Base-by-base conservation (phyloP, 106 monocot genomes). In the Acorus calamus region DNA sequence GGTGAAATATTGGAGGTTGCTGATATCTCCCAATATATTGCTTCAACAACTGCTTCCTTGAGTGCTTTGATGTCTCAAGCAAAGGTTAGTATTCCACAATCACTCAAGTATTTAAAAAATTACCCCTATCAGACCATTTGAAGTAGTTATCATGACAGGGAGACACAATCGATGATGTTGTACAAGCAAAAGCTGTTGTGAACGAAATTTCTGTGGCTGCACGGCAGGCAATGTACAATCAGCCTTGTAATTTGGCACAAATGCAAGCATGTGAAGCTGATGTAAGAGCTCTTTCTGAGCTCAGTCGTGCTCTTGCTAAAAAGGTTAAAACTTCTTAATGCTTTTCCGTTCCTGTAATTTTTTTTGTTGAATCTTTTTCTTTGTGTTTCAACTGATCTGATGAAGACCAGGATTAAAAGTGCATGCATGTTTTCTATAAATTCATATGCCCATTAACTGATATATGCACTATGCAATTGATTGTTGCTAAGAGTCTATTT, bases 191-290 rank as follows among this genome's bases (percentile, higher is more conserved):
- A 76, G 85, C 88, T 77, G 77, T 85, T 65, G 85, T 79, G 56
- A 88, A 81, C 83, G 88, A 99, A 79, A 92, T 83, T 75, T 79
- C 75, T 68, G 85, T 71, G 59, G 85, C 87, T 55, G 83, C 92
- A 68, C 78, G 80, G 42, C 92, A 92, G n/a, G 88, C 92, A 71
- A 86, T 99, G 83, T 88, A 85, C 57, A 83, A 44, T 68, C 98
- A 88, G 62, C 85, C 98, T 49, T 88, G 73, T 70, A 81, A 88
- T 4, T 59, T 92, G 46, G 88, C 88, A 59, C 98, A 99, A 67
- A 83, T 99, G 61, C 92, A 99, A 70, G 98, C 92, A 57, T 83
- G 83, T 60, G 98, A 99, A 75, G 88, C 92, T 62, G 98, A 99
- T 76, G 88, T 99, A 62, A 86, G 75, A 74, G 92, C 88, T 10